Conservation (phyloP, 2,329 filamentous ascomycete genomes). For the Talaromyces rugulosus region DNA sequence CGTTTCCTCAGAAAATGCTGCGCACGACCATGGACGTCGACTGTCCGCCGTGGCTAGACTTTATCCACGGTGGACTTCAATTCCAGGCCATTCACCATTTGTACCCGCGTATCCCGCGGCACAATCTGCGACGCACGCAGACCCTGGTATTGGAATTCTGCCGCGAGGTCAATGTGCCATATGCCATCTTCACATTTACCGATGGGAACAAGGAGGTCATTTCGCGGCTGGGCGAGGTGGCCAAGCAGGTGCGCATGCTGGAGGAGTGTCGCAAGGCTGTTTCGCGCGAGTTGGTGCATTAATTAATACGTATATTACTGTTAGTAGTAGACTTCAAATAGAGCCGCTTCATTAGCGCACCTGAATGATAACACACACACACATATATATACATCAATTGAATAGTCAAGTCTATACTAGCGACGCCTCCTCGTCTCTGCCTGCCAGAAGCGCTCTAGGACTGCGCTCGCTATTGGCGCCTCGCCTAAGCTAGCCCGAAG, state of each 20-base stretch:
- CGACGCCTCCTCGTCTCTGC: neutral
- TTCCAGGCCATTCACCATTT: slow-evolving; percentile 88
- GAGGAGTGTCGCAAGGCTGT: slow-evolving; percentile 63
- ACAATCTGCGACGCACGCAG: slow-evolving; percentile 74
- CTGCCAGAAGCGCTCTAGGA: neutral
- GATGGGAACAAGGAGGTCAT: slow-evolving; percentile 80
- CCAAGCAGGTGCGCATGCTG: slow-evolving; percentile 71
- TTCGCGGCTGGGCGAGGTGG: slow-evolving; percentile 70
- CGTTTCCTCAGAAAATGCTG: slow-evolving; percentile 85
- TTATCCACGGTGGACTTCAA: slow-evolving; percentile 81
- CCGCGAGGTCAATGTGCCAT: slow-evolving; percentile 74
- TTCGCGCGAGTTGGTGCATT: neutral
- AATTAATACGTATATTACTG: neutral
- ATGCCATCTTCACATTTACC: slow-evolving; percentile 79
- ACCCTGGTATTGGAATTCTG: slow-evolving; percentile 77
- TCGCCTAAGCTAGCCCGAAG: neutral
- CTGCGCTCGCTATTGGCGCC: neutral
- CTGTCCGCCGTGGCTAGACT: slow-evolving; percentile 82
- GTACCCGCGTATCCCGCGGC: slow-evolving; percentile 76
- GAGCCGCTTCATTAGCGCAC: neutral
- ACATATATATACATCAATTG: no score
- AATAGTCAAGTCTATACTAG: neutral
- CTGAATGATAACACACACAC: neutral
- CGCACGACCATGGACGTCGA: slow-evolving; percentile 93
- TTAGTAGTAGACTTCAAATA: neutral